A percentile compares a stretch with the other conserved stretches of the same genome.
These are phyloP conservation scores for Pisolithus thermaeus DNA, from an alignment of 1,284 basidiomycete genomes.

Conservation along the genomic window DNA sequence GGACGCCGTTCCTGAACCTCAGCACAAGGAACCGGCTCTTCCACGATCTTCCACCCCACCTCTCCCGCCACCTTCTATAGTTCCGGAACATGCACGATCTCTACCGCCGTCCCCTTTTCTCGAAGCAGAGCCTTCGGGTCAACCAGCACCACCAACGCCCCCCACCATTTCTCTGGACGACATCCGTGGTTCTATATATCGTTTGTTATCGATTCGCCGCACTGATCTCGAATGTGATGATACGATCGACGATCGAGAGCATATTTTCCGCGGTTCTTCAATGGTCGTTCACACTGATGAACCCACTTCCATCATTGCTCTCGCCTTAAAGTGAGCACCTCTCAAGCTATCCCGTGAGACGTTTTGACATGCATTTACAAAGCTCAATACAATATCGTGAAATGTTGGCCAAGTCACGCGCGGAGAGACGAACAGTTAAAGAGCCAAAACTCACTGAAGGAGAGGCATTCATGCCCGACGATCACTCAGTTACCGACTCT, in stretches of 20 bases:
- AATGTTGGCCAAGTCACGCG: constrained; percentile 69
- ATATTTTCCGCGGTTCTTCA: constrained; percentile 91
- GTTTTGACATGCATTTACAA: constrained; percentile 5
- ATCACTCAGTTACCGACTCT: constrained; percentile 71
- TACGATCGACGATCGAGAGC: constrained; percentile 72
- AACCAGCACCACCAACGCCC: constrained; percentile 41
- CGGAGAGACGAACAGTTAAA: constrained; percentile 63
- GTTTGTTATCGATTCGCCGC: constrained; percentile 42
- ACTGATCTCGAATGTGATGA: constrained; percentile 56
- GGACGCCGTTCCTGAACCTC: constrained; percentile 9
- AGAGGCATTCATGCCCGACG: constrained; percentile 84
- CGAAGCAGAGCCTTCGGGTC: constrained; percentile 33
- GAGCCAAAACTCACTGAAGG: constrained; percentile 66
- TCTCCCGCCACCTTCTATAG: constrained; percentile 27
- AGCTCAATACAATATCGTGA: constrained; percentile 88
- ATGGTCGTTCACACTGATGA: constrained; percentile 97
- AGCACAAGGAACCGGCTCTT: constrained; percentile 12
- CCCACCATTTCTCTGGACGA: constrained; percentile 54
- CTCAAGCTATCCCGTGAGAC: constrained; percentile 1
- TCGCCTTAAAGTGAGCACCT: constrained; percentile 75
- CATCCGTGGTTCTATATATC: constrained; percentile 67
- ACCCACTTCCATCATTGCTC: constrained; percentile 96
- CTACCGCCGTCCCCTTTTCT: constrained; percentile 53
- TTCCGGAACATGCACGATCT: constrained; percentile 24
- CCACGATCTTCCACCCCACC: constrained; percentile 23